A percentile compares a stretch with the other conserved stretches of the same genome.
Conservation (phyloP, 768 basidiomycete species). For the Pleurotus platypus region DNA sequence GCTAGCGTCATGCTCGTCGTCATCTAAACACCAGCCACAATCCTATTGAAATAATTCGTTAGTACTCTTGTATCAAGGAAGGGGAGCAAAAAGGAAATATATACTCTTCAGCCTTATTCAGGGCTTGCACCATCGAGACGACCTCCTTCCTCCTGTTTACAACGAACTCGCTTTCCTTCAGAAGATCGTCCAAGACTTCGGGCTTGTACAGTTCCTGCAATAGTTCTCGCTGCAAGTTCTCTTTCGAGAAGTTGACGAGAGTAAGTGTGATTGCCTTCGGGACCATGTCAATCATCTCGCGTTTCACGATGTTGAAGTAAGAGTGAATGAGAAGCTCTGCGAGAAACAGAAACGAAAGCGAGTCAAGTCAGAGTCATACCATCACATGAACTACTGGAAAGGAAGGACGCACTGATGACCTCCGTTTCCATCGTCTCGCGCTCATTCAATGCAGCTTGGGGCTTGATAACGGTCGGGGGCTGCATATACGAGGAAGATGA, state of each 20-base stretch:
- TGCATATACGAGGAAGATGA: neutral
- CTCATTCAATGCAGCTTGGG: constrained; percentile 87
- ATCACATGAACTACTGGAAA: neutral
- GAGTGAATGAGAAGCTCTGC: constrained; percentile 92
- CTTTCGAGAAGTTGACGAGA: constrained; percentile 90
- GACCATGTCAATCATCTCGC: constrained; percentile 99
- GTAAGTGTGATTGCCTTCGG: constrained; percentile 93
- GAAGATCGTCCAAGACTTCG: constrained; percentile 89
- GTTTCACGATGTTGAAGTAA: constrained; percentile 97
- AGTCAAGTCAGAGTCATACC: neutral
- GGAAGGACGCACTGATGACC: constrained; percentile 82
- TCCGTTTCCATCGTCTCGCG: constrained; percentile 98
- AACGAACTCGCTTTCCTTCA: constrained; percentile 93
- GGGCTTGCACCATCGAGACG: constrained; percentile 85
- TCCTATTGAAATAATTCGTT: constrained; percentile 31
- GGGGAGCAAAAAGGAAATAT: constrained; percentile 25
- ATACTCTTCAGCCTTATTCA: constrained; percentile 96
- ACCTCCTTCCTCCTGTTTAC: constrained; percentile 92
- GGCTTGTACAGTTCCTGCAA: constrained; percentile 96
- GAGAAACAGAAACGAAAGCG: neutral
- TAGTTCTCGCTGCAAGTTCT: constrained; percentile 90
- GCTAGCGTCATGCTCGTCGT: neutral
- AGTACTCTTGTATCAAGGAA: constrained; percentile 8
- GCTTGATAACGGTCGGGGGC: constrained; percentile 84
- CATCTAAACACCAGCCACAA: constrained; percentile 53